These are phyloP conservation scores for Aspergillus fumigatus DNA, from an alignment of 2,329 filamentous ascomycete species.

Conservation along the genomic window DNA sequence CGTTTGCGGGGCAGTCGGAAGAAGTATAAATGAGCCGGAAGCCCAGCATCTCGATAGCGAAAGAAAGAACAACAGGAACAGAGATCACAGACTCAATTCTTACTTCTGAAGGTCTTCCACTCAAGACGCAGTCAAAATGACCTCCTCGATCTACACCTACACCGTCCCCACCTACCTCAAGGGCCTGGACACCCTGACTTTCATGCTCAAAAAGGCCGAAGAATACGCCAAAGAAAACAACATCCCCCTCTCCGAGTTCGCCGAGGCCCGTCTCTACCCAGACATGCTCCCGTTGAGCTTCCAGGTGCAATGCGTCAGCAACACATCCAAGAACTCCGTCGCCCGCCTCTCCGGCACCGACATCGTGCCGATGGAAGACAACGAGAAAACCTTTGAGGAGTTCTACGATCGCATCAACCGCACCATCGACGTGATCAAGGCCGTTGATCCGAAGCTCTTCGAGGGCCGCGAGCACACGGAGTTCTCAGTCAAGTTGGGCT, in stretches of 20 bases:
- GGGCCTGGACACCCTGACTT: slow-evolving; percentile 39
- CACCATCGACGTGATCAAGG: slow-evolving; percentile 46
- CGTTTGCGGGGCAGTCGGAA: too few relatives aligned
- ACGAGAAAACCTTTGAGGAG: slow-evolving; percentile 48
- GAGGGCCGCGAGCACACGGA: slow-evolving; percentile 41
- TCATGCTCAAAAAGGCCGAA: slow-evolving; percentile 44
- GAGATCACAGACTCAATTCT: not conserved
- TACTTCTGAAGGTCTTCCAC: not conserved
- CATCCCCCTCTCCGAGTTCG: slow-evolving; percentile 32
- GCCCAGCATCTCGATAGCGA: not conserved
- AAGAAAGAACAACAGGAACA: not conserved
- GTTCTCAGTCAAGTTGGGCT: slow-evolving; percentile 32
- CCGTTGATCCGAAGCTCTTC: slow-evolving; percentile 39
- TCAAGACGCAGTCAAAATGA: not conserved
- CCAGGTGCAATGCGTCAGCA: slow-evolving; percentile 46
- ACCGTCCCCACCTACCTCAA: slow-evolving; percentile 41
- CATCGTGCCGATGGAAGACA: slow-evolving; percentile 33
- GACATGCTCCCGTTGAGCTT: slow-evolving; percentile 50
- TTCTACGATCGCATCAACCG: slow-evolving; percentile 45
- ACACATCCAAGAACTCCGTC: slow-evolving; percentile 40
- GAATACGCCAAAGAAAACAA: slow-evolving; percentile 35
- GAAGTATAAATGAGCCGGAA: not conserved
- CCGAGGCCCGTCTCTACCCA: slow-evolving; percentile 41
- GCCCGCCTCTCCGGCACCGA: slow-evolving; percentile 36
- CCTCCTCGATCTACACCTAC: slow-evolving; percentile 25